phyloP scores from a whole-genome alignment of 106 monocot genomes.

The Dendrobium nobile region DNA sequence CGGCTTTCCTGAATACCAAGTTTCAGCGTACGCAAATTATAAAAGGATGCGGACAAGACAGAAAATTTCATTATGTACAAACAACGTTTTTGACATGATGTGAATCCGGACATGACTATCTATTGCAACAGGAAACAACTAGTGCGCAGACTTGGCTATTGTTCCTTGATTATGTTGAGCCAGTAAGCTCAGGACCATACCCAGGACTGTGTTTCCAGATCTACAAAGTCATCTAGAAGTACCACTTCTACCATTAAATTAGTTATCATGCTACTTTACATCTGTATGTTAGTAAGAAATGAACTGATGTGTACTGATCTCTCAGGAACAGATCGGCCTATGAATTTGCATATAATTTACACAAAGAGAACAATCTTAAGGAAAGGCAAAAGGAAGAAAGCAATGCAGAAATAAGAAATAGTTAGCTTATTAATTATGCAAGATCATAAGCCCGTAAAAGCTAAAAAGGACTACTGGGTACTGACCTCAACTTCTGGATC shows the following conservation, averaged over 20 bases:
- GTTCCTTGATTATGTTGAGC: not conserved
- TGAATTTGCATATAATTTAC: constrained; percentile 3
- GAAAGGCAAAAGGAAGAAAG: not conserved
- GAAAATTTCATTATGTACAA: not conserved
- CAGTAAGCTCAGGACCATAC: not conserved
- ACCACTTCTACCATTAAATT: not conserved
- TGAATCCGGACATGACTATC: not conserved
- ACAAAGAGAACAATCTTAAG: not conserved
- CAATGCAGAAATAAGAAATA: not conserved
- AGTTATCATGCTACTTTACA: not conserved
- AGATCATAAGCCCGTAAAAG: not conserved
- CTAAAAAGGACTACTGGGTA: not conserved
- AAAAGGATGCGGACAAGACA: not conserved
- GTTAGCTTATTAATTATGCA: not conserved
- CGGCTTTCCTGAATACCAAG: not conserved
- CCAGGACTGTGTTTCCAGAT: not conserved
- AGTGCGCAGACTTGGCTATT: not conserved
- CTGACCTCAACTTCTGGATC: constrained; percentile 94
- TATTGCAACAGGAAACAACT: not conserved
- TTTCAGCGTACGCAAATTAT: not conserved
- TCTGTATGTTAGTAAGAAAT: not conserved
- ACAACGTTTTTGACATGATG: not conserved
- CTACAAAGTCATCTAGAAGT: not conserved
- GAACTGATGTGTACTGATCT: not conserved
- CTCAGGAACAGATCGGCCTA: not conserved